Conservation (phyloP, 352 stramenopile genomes). For the Globisporangium okanoganense region DNA sequence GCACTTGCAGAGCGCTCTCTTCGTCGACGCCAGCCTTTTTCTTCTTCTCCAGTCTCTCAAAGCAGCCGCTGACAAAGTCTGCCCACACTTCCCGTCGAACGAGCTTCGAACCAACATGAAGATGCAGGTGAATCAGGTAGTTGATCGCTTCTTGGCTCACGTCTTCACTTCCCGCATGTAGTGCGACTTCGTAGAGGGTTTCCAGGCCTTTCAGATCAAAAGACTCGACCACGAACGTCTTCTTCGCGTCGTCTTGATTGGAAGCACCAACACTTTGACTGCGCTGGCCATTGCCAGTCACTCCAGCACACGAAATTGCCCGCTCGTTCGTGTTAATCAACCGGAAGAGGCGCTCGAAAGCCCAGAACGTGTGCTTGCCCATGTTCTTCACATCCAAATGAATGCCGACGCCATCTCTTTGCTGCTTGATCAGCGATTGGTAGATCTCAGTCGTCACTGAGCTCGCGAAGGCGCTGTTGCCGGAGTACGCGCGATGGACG, state of each 20-base stretch:
- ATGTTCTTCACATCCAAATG: slow-evolving; percentile 47
- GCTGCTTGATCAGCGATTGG: slow-evolving; percentile 33
- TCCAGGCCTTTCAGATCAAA: slow-evolving; percentile 59
- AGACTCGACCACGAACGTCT: slow-evolving; percentile 51
- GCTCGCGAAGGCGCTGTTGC: slow-evolving; percentile 56
- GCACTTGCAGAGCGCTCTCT: slow-evolving; percentile 28
- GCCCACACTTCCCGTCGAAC: slow-evolving; percentile 65
- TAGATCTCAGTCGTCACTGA: slow-evolving; percentile 47
- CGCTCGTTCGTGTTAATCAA: slow-evolving; percentile 52
- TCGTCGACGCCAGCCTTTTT: slow-evolving; percentile 14
- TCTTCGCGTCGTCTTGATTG: slow-evolving; percentile 16
- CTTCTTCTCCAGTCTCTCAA: slow-evolving; percentile 35
- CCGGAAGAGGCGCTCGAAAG: slow-evolving; percentile 57
- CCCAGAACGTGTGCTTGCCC: slow-evolving; percentile 50
- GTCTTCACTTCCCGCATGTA: slow-evolving; percentile 31
- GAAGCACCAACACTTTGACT: background rate
- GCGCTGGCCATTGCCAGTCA: slow-evolving; percentile 7
- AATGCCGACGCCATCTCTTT: slow-evolving; percentile 22
- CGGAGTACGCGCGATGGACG: slow-evolving; percentile 58
- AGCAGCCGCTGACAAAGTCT: slow-evolving; percentile 52
- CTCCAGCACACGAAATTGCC: slow-evolving; percentile 30
- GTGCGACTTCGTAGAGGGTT: slow-evolving; percentile 48
- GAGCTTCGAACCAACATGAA: slow-evolving; percentile 67
- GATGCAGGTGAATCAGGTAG: slow-evolving; percentile 68
- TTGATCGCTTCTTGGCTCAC: slow-evolving; percentile 55